Percentiles rank a stretch among this genome's conserved stretches.
phyloP scores from a whole-genome alignment of 2,329 filamentous ascomycete species.

The Fusarium dimerum region DNA sequence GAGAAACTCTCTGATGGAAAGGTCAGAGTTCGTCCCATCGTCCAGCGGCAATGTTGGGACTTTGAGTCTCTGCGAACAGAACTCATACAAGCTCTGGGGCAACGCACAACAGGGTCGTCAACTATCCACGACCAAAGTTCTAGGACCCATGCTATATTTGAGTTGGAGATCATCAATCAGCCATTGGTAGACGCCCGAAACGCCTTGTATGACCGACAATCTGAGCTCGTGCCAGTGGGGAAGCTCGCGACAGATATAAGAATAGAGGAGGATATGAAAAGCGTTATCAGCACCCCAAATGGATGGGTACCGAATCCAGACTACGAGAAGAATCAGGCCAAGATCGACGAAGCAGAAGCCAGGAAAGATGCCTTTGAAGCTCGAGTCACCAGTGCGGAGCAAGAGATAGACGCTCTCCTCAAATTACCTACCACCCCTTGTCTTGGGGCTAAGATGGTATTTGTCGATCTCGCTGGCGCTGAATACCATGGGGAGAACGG shows the following conservation, averaged over 20 bases:
- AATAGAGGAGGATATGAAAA: constrained; percentile 38
- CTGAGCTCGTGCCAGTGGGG: constrained; percentile 45
- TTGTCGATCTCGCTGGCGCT: constrained; percentile 47
- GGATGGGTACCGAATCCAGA: constrained; percentile 1
- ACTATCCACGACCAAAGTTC: constrained; percentile 46
- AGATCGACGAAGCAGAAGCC: constrained; percentile 1
- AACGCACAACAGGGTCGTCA: constrained; percentile 38
- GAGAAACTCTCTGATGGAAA: constrained; percentile 41
- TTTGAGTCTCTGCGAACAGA: constrained; percentile 34
- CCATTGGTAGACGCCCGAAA: constrained; percentile 37
- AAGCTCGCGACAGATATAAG: constrained; percentile 37
- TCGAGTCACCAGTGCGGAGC: constrained; percentile 28
- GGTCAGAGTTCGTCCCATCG: constrained; percentile 43
- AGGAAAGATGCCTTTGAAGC: not conserved
- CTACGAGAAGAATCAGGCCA: not conserved
- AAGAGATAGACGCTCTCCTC: constrained; percentile 28
- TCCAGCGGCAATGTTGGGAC: constrained; percentile 35
- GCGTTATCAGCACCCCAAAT: constrained; percentile 21
- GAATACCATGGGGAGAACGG: constrained; percentile 41
- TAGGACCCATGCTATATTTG: constrained; percentile 44
- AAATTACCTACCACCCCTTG: constrained; percentile 24
- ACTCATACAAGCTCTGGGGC: constrained; percentile 32
- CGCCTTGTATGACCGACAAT: constrained; percentile 42
- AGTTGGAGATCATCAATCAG: constrained; percentile 43
- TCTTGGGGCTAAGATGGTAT: constrained; percentile 44